Conservation (phyloP, 768 basidiomycete genomes). For the Lentinula guzmanii region DNA sequence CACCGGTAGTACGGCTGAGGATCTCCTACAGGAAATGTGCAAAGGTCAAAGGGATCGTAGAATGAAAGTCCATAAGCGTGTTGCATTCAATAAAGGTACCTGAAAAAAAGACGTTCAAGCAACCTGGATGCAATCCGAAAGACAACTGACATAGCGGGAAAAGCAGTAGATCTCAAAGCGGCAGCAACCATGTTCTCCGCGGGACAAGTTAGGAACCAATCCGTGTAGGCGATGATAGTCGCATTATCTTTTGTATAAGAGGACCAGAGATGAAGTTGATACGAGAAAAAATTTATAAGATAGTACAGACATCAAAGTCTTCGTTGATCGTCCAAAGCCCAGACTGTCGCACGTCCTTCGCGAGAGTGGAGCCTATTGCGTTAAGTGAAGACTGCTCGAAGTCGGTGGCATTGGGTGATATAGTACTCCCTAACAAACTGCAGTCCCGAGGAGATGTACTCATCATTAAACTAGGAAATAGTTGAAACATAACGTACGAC, state of each 20-base stretch:
- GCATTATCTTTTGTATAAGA: slow-evolving; percentile 9
- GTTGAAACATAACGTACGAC: too few relatives aligned
- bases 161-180: slow-evolving; percentile 8
- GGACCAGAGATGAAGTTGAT: neutral
- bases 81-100: slow-evolving; percentile 13
- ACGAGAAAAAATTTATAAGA: too few relatives aligned
- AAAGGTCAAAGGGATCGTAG: slow-evolving; percentile 11
- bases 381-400: slow-evolving; percentile 7
- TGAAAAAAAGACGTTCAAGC: neutral
- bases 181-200: slow-evolving; percentile 11
- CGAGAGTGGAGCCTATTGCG: slow-evolving; percentile 4
- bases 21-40: slow-evolving; percentile 14
- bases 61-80: slow-evolving; percentile 13
- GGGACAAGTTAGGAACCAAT: slow-evolving; percentile 10
- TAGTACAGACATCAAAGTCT: slow-evolving; percentile 9
- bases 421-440: slow-evolving; percentile 8
- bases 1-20: slow-evolving; percentile 15
- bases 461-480: too few relatives aligned
- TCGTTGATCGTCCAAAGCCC: slow-evolving; percentile 11
- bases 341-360: slow-evolving; percentile 6
- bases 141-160: slow-evolving; percentile 12
- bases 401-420: slow-evolving; percentile 11
- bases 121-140: neutral
- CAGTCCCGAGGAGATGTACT: neutral
- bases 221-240: slow-evolving; percentile 9